Percentiles rank a stretch among this genome's conserved stretches.
Evolutionary conservation across 2,329 filamentous ascomycete genomes (phyloP).

Genomic region (Aspergillus amoenus): DNA sequence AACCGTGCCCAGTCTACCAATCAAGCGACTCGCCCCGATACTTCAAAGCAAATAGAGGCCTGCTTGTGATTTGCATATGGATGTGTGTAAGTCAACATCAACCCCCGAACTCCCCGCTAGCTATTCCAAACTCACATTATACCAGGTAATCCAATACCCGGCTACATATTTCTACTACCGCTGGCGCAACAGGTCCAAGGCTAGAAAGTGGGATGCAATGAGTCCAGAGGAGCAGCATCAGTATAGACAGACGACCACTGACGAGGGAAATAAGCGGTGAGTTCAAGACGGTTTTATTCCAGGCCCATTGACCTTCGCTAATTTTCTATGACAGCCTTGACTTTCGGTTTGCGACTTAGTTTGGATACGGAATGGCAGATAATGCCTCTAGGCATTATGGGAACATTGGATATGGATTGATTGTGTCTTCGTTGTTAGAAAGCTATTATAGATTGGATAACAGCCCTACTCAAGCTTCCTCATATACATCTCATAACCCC

Average conservation of each 20-base stretch:
- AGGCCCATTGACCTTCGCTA: neutral
- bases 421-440: no score
- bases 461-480: no score
- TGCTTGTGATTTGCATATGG: neutral
- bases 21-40: neutral
- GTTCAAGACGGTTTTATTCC: accelerated
- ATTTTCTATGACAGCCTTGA: neutral
- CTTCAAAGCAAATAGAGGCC: neutral
- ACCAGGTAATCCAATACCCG: neutral
- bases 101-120: no score
- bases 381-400: no score
- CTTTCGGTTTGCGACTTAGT: neutral
- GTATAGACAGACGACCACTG: neutral
- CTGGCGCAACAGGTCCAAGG: neutral
- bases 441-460: no score
- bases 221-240: neutral
- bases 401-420: no score
- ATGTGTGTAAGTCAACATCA: neutral
- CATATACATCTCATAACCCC: no score
- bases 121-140: no score
- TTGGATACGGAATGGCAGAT: no score
- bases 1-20: neutral
- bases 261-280: neutral
- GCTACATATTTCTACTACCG: neutral
- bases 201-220: neutral